Percentiles rank a stretch among this genome's conserved stretches.
Evolutionary conservation across 192 early-diverging fungal species (phyloP).

Genomic region (Backusella parvicylindrica): DNA sequence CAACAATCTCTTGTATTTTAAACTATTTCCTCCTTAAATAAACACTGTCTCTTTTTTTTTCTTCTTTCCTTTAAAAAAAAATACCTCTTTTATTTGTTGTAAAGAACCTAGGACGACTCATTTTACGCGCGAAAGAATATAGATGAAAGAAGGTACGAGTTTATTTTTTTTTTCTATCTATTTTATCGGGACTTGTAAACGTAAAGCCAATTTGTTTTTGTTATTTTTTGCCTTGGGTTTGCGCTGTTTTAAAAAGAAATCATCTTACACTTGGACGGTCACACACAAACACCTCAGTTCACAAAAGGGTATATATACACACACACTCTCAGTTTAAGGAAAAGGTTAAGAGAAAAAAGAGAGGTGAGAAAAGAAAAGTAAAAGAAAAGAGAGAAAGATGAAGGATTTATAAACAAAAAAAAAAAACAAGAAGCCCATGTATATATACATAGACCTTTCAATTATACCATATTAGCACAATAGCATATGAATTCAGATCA

Average conservation of each 20-base stretch:
- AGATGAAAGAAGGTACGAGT: not conserved
- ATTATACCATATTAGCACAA: not conserved
- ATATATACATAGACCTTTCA: too few relatives aligned
- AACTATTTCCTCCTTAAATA: too few relatives aligned
- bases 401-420: too few relatives aligned
- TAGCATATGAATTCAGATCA: not conserved
- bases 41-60: not conserved
- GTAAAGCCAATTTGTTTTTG: too few relatives aligned
- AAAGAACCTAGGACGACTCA: constrained; percentile 65
- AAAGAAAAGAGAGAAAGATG: not conserved
- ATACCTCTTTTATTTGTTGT: constrained; percentile 73
- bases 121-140: not conserved
- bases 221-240: too few relatives aligned
- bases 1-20: not conserved
- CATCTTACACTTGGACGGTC: not conserved
- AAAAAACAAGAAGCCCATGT: too few relatives aligned
- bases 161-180: too few relatives aligned
- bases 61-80: not conserved
- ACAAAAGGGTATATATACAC: not conserved
- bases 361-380: not conserved
- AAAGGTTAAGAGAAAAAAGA: not conserved
- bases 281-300: not conserved
- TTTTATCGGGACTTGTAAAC: not conserved
- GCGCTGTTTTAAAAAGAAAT: not conserved
- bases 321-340: not conserved